Percentiles rank a stretch among this genome's conserved stretches.
These are phyloP conservation scores for Inosperma sp. DNA, from an alignment of 768 basidiomycete species.

Conservation along the genomic window DNA sequence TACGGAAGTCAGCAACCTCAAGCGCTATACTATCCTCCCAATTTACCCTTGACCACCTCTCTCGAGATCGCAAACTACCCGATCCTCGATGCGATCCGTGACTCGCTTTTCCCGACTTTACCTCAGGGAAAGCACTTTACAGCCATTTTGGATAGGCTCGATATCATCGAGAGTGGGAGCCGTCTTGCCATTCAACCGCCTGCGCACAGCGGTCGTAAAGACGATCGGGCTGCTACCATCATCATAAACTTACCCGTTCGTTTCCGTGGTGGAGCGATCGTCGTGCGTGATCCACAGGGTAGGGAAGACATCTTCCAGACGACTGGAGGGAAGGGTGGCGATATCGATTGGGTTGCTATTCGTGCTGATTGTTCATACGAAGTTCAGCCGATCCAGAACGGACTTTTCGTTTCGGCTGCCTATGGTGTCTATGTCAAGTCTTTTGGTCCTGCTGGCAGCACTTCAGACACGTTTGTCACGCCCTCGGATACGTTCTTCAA, in stretches of 20 bases:
- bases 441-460: slow-evolving; percentile 51
- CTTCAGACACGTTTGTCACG: slow-evolving; percentile 59
- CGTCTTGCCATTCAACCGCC: slow-evolving; percentile 50
- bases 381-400: slow-evolving; percentile 65
- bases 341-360: slow-evolving; percentile 78
- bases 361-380: slow-evolving; percentile 71
- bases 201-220: slow-evolving; percentile 51
- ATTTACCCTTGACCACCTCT: slow-evolving; percentile 67
- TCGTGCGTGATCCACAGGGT: slow-evolving; percentile 53
- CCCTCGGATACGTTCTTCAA: slow-evolving; percentile 76
- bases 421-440: slow-evolving; percentile 69
- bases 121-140: slow-evolving; percentile 68
- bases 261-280: slow-evolving; percentile 62
- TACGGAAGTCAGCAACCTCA: too few species aligned
- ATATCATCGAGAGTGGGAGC: slow-evolving; percentile 60
- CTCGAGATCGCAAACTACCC: slow-evolving; percentile 80
- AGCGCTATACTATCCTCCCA: slow-evolving; percentile 67
- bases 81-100: slow-evolving; percentile 71
- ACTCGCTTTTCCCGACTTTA: slow-evolving; percentile 65
- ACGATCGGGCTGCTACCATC: slow-evolving; percentile 69
- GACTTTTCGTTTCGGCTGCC: slow-evolving; percentile 63
- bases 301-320: slow-evolving; percentile 59
- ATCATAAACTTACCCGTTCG: slow-evolving; percentile 70
- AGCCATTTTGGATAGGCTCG: slow-evolving; percentile 61
- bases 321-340: slow-evolving; percentile 55